Percentiles rank a stretch among this genome's conserved stretches.
These are phyloP conservation scores for Corymbia maculata DNA, from an alignment of 345 rosid species.

Conservation along the genomic window DNA sequence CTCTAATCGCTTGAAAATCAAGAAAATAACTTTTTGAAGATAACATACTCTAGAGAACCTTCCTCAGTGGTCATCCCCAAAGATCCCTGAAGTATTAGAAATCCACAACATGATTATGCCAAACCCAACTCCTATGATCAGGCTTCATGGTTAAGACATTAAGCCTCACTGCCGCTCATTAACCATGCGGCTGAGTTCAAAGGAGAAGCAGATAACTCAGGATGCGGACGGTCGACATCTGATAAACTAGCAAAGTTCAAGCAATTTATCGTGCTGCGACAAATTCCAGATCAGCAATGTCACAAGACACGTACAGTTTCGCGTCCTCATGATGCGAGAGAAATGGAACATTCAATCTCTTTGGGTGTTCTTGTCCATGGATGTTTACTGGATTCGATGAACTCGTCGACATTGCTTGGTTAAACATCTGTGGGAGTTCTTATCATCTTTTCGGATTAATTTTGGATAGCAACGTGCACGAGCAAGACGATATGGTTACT, in stretches of 20 bases:
- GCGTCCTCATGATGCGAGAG: neutral
- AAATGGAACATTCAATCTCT: neutral
- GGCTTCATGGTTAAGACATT: neutral
- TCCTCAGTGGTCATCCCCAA: neutral
- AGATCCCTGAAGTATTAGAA: neutral
- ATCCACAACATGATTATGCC: neutral
- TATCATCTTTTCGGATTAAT: neutral
- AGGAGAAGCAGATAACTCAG: neutral
- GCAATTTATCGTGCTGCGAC: neutral
- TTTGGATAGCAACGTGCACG: neutral
- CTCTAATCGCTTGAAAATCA: neutral
- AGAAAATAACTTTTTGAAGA: neutral
- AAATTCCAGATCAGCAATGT: neutral
- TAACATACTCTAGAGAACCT: neutral
- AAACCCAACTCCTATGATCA: neutral
- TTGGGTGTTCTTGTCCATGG: neutral
- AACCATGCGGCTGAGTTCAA: neutral
- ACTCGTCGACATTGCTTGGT: neutral
- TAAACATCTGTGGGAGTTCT: neutral
- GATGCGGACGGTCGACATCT: neutral
- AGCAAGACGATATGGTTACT: neutral
- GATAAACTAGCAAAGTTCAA: neutral
- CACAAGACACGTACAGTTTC: neutral
- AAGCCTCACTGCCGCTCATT: neutral
- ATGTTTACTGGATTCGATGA: neutral